Evolutionary conservation across 768 basidiomycete species (phyloP).

Genomic region (Tephrocybe sp.): DNA sequence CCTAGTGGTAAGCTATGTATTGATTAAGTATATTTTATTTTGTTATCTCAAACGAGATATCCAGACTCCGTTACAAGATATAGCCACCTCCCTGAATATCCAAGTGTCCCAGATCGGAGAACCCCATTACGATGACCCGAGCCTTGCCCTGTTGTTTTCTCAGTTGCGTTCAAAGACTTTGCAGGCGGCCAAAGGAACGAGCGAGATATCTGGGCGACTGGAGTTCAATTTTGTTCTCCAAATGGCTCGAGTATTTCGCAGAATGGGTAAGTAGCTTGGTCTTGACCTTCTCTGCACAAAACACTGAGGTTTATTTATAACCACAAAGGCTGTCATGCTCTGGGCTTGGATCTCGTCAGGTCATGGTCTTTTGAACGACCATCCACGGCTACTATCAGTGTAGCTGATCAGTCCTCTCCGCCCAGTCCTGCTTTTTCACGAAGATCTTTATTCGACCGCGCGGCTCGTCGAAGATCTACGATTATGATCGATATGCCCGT

Average conservation of each 20-base stretch:
- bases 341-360: constrained; percentile 87
- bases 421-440: constrained; percentile 44
- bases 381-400: constrained; percentile 33
- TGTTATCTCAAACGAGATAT: not conserved
- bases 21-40: not conserved
- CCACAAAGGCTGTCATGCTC: constrained; percentile 76
- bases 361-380: constrained; percentile 92
- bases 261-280: constrained; percentile 71
- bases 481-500: constrained; percentile 92
- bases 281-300: not conserved
- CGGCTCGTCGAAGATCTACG: constrained; percentile 60
- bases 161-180: constrained; percentile 88
- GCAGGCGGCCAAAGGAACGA: constrained; percentile 90
- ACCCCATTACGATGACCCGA: constrained; percentile 91
- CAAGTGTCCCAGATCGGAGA: constrained; percentile 67
- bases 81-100: constrained; percentile 57
- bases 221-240: constrained; percentile 97
- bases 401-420: constrained; percentile 21
- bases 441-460: constrained; percentile 47
- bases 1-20: constrained; percentile 69
- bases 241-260: constrained; percentile 87
- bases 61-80: constrained; percentile 75
- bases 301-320: not conserved
- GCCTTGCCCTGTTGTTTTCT: constrained; percentile 85
- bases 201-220: constrained; percentile 79